Evolutionary conservation across 495 filamentous ascomycete species (phyloP).

Genomic region (Penicillium samsonianum): DNA sequence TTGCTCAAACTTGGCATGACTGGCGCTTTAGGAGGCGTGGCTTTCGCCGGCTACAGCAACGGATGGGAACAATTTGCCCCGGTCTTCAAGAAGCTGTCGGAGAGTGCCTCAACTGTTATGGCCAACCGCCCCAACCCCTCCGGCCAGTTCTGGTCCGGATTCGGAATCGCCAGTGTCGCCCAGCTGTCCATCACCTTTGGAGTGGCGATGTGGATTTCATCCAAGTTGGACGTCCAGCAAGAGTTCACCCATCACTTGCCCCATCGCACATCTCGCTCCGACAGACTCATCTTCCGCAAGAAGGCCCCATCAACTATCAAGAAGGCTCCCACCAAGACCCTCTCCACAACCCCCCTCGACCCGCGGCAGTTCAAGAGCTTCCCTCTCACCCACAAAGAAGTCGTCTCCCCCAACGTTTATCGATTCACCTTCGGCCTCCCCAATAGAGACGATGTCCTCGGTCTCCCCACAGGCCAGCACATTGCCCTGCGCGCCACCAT

Average conservation of each 20-base stretch:
- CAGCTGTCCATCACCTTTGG: slow-evolving; percentile 22
- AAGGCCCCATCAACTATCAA: not conserved
- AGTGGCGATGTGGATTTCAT: slow-evolving; percentile 23
- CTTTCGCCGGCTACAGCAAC: slow-evolving; percentile 14
- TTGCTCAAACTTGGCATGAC: slow-evolving; percentile 17
- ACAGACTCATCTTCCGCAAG: slow-evolving; percentile 16
- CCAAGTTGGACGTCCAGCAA: slow-evolving; percentile 29
- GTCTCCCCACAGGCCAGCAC: slow-evolving; percentile 49
- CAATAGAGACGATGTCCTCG: slow-evolving; percentile 31
- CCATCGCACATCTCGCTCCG: slow-evolving; percentile 14
- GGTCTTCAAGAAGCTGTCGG: slow-evolving; percentile 5
- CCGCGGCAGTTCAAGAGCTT: slow-evolving; percentile 1
- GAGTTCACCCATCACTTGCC: slow-evolving; percentile 28
- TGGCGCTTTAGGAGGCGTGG: slow-evolving; percentile 14
- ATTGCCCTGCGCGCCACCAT: slow-evolving; percentile 41
- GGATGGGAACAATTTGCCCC: slow-evolving; percentile 9
- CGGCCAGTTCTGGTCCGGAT: slow-evolving; percentile 22
- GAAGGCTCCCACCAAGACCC: not conserved
- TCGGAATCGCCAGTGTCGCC: slow-evolving; percentile 21
- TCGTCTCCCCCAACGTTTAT: slow-evolving; percentile 41
- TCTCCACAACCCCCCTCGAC: not conserved
- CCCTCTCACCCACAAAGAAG: slow-evolving; percentile 2
- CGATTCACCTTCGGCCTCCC: slow-evolving; percentile 44
- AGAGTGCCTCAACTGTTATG: not conserved
- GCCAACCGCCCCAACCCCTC: not conserved